phyloP scores from a whole-genome alignment of 2,329 filamentous ascomycete genomes.

The Alternaria ethzedia region DNA sequence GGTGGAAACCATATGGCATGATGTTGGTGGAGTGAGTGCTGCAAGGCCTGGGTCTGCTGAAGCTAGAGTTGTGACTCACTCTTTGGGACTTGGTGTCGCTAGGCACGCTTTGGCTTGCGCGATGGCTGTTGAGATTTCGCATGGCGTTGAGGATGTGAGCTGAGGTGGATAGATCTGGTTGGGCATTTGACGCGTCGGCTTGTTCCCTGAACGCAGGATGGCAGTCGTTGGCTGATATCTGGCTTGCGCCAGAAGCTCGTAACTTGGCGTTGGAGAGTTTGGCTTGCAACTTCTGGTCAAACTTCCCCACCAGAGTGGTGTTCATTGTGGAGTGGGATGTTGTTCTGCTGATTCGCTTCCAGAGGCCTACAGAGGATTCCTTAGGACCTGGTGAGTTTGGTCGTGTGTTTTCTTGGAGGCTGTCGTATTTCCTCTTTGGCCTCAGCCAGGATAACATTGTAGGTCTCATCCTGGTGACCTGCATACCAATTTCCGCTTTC shows the following conservation, averaged over 20 bases:
- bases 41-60: neutral
- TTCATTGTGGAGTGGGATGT: neutral
- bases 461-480: neutral
- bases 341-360: neutral
- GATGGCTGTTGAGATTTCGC: neutral
- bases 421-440: neutral
- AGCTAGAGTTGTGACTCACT: neutral
- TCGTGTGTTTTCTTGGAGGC: neutral
- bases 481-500: neutral
- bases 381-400: neutral
- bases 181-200: neutral
- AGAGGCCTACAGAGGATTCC: neutral
- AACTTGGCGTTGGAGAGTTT: neutral
- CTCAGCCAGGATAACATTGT: neutral
- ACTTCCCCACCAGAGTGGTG: neutral
- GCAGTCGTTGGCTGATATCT: neutral
- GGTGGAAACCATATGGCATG: neutral
- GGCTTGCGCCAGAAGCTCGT: neutral
- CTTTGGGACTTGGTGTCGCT: neutral
- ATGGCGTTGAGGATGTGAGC: neutral
- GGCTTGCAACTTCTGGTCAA: neutral
- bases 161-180: neutral
- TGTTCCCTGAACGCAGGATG: neutral
- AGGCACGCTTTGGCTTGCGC: neutral
- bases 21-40: neutral